Base-by-base conservation (phyloP, 176 grass and related monocot species). In the Guadua angustifolia region DNA sequence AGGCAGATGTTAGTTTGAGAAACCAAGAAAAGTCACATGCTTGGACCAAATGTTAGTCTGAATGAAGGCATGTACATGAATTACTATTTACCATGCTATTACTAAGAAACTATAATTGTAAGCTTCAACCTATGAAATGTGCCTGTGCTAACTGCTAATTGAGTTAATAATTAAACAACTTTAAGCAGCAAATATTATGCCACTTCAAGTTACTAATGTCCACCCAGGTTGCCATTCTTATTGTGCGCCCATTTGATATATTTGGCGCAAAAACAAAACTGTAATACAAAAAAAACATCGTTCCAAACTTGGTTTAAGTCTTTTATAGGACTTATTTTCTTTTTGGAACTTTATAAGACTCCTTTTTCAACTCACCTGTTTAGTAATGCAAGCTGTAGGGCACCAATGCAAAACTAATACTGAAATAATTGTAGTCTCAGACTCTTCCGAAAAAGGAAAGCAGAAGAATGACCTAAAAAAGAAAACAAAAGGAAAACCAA, bases 11-110 rank as follows among this genome's bases (percentile, higher is more conserved):
- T 66, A 69, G 56, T 50, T 36, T 36, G 35, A 75, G 17, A 59
- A 47, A 68, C 61, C 70, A 85, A 75, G 29, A 80, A 47, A 22
- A 64, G 24, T 64, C 18, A 55, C 15, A 82, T 61, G 71, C 32
- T 43, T 77, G 17, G 33, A 71, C 44, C 22, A 78, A 71, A 71
- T 59, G 46, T 33, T 60, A 61, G 64, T 44, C 10, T 64, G 66
- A 71, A 64, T 39, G 26, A 77, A 9, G 21, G n/a, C 3, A 87
- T 40, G 50, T 71, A 33, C 26, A 61, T 65, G 18, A 44, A 55
- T 10, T 79, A 47, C 17, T 40, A 79, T 64, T 5, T 79, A 33
- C 9, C 24, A 79, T 64, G 42, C 36, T 60, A 15, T 26, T 35
- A 59, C 24, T 16, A 72, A 50, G 45, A 65, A 16, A 38, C 51